Base-by-base conservation (phyloP, 306 rosid genomes). In the Vigna unguiculata region DNA sequence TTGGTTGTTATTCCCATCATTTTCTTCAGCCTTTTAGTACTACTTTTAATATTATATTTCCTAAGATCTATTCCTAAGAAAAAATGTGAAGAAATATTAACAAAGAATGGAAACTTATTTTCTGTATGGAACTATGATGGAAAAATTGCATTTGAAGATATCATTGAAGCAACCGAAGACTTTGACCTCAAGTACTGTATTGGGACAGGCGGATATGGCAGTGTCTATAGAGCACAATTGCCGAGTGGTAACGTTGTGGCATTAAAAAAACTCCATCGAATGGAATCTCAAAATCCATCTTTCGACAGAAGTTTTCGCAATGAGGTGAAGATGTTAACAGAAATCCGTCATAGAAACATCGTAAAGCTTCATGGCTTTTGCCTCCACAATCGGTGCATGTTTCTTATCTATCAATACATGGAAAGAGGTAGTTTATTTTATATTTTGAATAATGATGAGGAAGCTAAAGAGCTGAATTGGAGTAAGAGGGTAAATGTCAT, bases 341-440 rank as follows among this genome's bases (percentile, higher is more conserved):
- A 54, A n/a, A 65, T 80, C 0, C 36, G 14, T 2, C 64, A 74
- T 7, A 20, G 4, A 11, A 74, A 80, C 46, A 73, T 80, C 34
- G 45, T 73, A 6, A 73, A 34, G 52, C 57, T 80, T 19, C 17
- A 80, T 32, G 75, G 79, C 0, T 80, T 51, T 15, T 80, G 79
- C 9, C 71, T 72, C 15, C 83, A 80, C 14, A 72, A 45, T 2
- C 17, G 46, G 0, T 73, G 63, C 75, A 80, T 65, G 79, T 80
- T 73, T 66, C 30, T 74, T 4, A 19, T 74, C 0, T 80, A 74
- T 14, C 55, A 80, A 55, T 80, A 74, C 22, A 55, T 74, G 71
- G 80, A 73, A 74, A 21, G 12, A 53, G 57, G 80, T 66, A 74
- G 80, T 55, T 41, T 80, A 5, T 57, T 57, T 11, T 36, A 4